phyloP scores from a whole-genome alignment of 2,329 filamentous ascomycete genomes.

The Chaetomium sp. region DNA sequence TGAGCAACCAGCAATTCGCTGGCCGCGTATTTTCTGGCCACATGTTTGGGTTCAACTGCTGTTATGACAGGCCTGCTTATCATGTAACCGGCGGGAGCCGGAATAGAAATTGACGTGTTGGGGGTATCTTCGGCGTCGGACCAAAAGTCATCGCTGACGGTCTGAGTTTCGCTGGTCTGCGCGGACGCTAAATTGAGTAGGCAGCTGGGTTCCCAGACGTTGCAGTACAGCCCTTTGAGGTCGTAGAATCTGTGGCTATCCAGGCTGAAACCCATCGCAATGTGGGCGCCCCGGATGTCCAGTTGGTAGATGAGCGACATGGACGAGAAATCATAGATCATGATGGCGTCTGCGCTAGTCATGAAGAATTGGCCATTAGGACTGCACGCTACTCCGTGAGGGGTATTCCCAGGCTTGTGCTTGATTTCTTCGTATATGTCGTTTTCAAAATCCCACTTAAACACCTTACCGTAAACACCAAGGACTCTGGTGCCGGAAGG shows the following conservation, averaged over 20 bases:
- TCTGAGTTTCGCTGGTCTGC: slow-evolving; percentile 4
- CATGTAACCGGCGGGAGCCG: not conserved
- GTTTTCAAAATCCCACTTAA: not conserved
- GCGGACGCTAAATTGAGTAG: slow-evolving; percentile 24
- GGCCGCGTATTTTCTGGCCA: not conserved
- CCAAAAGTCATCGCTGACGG: slow-evolving; percentile 17
- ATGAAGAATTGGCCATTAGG: not conserved
- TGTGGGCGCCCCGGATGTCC: not conserved
- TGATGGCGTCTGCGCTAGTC: not conserved
- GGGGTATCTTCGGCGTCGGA: not conserved
- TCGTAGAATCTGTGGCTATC: slow-evolving; percentile 32
- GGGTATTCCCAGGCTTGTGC: not conserved
- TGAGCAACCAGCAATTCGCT: slow-evolving; percentile 22
- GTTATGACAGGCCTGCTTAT: slow-evolving; percentile 23
- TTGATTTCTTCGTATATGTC: not conserved
- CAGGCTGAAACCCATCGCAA: not conserved
- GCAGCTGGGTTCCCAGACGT: slow-evolving; percentile 35
- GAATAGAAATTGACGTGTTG: slow-evolving; percentile 11
- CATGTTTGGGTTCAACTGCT: slow-evolving; percentile 18
- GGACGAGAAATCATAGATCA: not conserved
- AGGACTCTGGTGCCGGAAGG: not conserved
- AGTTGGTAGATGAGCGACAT: not conserved
- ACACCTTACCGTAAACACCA: not conserved
- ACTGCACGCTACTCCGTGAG: not conserved
- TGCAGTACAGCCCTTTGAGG: slow-evolving; percentile 31